Evolutionary conservation across 352 stramenopile genomes (phyloP).

Genomic region (Phytopythium boreale): DNA sequence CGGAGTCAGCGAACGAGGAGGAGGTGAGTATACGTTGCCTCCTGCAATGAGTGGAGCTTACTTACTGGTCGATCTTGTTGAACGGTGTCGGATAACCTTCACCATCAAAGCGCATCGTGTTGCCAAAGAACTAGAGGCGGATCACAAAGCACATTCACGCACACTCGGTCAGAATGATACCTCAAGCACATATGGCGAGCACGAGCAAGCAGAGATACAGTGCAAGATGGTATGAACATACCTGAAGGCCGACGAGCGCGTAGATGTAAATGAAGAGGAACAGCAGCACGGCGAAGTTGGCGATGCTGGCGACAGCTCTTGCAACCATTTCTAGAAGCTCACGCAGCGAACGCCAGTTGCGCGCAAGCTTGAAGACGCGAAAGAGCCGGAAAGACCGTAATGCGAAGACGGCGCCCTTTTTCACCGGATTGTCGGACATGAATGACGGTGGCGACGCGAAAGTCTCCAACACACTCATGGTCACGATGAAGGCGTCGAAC

Average conservation of each 20-base stretch:
- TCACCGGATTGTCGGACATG: constrained; percentile 43
- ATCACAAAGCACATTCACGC: not conserved
- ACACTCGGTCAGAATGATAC: not conserved
- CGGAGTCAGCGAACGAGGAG: not conserved
- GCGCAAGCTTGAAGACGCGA: constrained; percentile 93
- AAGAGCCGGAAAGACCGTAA: constrained; percentile 91
- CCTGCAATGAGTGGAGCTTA: not conserved
- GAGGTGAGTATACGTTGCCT: not conserved
- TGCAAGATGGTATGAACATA: constrained; percentile 17
- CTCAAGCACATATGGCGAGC: not conserved
- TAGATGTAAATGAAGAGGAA: constrained; percentile 96
- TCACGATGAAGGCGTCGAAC: constrained; percentile 88
- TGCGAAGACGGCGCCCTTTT: constrained; percentile 73
- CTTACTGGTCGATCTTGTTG: constrained; percentile 38
- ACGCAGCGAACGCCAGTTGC: constrained; percentile 90
- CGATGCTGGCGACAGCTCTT: constrained; percentile 89
- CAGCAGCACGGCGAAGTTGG: constrained; percentile 93
- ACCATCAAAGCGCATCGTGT: constrained; percentile 91
- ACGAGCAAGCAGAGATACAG: not conserved
- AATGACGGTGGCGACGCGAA: constrained; percentile 68
- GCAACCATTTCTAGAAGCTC: constrained; percentile 90
- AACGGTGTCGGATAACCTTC: constrained; percentile 57
- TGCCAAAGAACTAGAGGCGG: constrained; percentile 86
- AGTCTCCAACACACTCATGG: constrained; percentile 68
- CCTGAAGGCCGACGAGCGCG: constrained; percentile 87